These are phyloP conservation scores for Calonectria pseudoreteaudii DNA, from an alignment of 2,329 filamentous ascomycete species.

Conservation along the genomic window DNA sequence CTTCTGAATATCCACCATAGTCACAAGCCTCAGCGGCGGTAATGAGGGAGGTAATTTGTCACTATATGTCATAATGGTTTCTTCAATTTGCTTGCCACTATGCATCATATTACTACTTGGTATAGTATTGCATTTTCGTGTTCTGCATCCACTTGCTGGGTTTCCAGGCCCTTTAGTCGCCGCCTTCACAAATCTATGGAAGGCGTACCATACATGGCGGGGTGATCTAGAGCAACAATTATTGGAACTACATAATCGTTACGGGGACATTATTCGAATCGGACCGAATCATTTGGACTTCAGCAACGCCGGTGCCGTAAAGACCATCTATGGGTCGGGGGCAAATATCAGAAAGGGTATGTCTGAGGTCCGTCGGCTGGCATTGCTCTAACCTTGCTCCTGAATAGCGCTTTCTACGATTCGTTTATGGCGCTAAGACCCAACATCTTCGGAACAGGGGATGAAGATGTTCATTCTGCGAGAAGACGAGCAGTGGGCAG, in stretches of 20 bases:
- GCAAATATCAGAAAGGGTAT: not conserved
- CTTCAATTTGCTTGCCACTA: too few species aligned
- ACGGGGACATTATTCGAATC: not conserved
- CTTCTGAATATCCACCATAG: too few species aligned
- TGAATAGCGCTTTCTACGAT: not conserved
- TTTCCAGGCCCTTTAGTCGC: not conserved
- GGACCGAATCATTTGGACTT: not conserved
- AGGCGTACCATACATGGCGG: not conserved
- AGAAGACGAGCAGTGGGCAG: not conserved
- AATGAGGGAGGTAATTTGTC: too few species aligned
- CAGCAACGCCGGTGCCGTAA: not conserved
- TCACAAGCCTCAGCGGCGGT: too few species aligned
- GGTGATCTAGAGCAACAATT: not conserved
- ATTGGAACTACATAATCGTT: not conserved
- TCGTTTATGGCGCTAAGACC: not conserved
- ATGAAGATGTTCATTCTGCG: not conserved
- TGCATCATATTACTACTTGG: too few species aligned
- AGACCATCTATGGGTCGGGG: not conserved
- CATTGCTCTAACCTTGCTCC: too few species aligned
- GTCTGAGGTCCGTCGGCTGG: too few species aligned
- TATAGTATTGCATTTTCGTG: too few species aligned
- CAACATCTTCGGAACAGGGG: not conserved
- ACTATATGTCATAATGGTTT: too few species aligned
- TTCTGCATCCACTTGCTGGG: not conserved
- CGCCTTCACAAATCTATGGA: not conserved